Conservation (phyloP, 305 asterid species). For the Coffea humblotiana region DNA sequence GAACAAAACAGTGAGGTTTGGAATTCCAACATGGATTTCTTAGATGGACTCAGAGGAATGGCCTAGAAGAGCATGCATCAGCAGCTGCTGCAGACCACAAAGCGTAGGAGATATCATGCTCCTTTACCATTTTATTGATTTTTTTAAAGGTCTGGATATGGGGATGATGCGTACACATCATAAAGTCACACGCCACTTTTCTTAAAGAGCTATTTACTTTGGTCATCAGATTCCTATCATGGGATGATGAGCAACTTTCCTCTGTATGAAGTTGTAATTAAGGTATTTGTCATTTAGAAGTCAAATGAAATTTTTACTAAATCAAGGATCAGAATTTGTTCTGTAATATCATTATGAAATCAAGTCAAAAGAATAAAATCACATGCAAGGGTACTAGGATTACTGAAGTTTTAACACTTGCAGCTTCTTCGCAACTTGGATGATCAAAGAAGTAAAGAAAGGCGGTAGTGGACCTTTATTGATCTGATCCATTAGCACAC, state of each 20-base stretch:
- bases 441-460: neutral
- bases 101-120: neutral
- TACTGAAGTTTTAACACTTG: neutral
- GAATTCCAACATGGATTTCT: slow-evolving; percentile 16
- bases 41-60: neutral
- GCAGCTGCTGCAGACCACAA: slow-evolving; percentile 7
- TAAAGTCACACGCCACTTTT: neutral
- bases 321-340: neutral
- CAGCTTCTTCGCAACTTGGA: neutral
- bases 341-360: neutral
- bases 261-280: neutral
- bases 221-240: slow-evolving; percentile 9
- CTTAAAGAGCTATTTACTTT: neutral
- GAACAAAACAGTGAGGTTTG: slow-evolving; percentile 7
- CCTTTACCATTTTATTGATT: slow-evolving; percentile 9
- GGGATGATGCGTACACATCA: slow-evolving; percentile 10
- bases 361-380: slow-evolving; percentile 6
- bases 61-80: neutral
- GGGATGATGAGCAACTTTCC: neutral
- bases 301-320: slow-evolving; percentile 1
- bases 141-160: slow-evolving; percentile 5
- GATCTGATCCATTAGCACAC: neutral
- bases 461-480: neutral
- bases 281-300: neutral
- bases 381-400: neutral